Evolutionary conservation across 2,329 filamentous ascomycete species (phyloP).

Genomic region (Lasiodiplodia citricola): DNA sequence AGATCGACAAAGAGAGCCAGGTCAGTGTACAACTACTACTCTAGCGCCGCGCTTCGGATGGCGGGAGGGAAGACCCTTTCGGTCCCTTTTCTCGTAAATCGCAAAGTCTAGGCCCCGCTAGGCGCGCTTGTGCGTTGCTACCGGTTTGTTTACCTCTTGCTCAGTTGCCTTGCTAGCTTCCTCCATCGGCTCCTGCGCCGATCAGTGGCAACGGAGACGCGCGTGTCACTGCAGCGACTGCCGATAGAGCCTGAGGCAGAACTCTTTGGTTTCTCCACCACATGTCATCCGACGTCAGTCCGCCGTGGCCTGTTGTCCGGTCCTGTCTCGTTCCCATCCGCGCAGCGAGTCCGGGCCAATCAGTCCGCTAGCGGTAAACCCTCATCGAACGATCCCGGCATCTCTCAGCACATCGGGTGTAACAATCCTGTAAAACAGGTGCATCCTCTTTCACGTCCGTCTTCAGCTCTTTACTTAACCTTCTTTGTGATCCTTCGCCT

Average conservation of each 20-base stretch:
- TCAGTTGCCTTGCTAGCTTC: neutral
- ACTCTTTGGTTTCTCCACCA: neutral
- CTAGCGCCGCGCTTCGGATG: slow-evolving; percentile 5
- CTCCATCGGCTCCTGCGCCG: slow-evolving; percentile 1
- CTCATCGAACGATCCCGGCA: neutral
- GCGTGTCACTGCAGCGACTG: slow-evolving; percentile 3
- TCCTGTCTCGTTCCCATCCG: neutral
- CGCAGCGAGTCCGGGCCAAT: neutral
- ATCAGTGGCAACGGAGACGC: slow-evolving; percentile 13
- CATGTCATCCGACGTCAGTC: slow-evolving; percentile 13
- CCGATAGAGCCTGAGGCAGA: neutral
- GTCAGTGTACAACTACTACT: neutral
- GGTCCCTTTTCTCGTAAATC: slow-evolving; percentile 13
- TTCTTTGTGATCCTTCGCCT: neutral
- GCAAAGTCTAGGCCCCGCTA: slow-evolving; percentile 11
- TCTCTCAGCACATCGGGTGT: neutral
- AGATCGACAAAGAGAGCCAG: neutral
- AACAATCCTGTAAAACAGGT: neutral
- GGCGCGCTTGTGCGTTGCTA: neutral
- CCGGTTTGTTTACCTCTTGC: slow-evolving; percentile 17
- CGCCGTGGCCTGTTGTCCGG: neutral
- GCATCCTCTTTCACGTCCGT: neutral
- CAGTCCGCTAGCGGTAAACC: neutral
- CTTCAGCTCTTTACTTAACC: neutral
- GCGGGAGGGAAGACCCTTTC: slow-evolving; percentile 12